phyloP scores from a whole-genome alignment of 306 rosid genomes.

The Heteromeles arbutifolia region DNA sequence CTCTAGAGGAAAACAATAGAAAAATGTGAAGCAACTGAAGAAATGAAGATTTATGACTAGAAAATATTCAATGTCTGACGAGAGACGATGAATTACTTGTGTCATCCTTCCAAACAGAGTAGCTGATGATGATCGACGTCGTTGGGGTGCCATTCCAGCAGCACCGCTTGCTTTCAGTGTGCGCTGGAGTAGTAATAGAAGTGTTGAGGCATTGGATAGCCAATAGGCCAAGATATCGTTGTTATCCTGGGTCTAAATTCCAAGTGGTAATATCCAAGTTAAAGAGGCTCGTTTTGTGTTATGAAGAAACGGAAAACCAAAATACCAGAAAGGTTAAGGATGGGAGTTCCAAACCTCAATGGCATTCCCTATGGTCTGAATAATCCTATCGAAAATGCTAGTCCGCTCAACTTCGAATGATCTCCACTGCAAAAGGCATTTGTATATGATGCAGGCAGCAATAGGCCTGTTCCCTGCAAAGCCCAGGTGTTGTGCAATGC shows the following conservation, averaged over 20 bases:
- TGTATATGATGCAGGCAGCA: conserved; percentile 93
- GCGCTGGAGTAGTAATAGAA: conserved; percentile 90
- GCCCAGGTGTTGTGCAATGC: conserved; percentile 89
- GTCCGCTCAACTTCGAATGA: conserved; percentile 98
- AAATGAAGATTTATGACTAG: conserved; percentile 1
- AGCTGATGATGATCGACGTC: conserved; percentile 86
- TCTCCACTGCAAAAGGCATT: conserved; percentile 98
- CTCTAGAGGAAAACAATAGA: conserved; percentile 46
- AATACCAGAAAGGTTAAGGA: conserved; percentile 4
- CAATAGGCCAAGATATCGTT: conserved; percentile 88
- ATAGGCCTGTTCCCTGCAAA: conserved; percentile 82
- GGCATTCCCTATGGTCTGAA: conserved; percentile 90
- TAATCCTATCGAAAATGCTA: conserved; percentile 83
- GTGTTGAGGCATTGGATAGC: conserved; percentile 95
- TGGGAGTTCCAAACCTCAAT: conserved; percentile 63
- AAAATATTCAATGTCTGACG: conserved; percentile 7
- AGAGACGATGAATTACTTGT: conserved; percentile 50
- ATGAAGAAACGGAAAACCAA: conserved; percentile 10
- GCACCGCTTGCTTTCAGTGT: conserved; percentile 98
- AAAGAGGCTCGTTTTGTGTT: conserved; percentile 6
- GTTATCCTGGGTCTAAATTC: conserved; percentile 77
- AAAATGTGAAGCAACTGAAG: conserved; percentile 6
- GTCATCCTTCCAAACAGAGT: conserved; percentile 96
- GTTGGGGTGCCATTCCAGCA: conserved; percentile 96
- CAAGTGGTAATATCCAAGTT: conserved; percentile 19